These are phyloP conservation scores for Xylaria acuta DNA, from an alignment of 495 filamentous ascomycete species.

Conservation along the genomic window DNA sequence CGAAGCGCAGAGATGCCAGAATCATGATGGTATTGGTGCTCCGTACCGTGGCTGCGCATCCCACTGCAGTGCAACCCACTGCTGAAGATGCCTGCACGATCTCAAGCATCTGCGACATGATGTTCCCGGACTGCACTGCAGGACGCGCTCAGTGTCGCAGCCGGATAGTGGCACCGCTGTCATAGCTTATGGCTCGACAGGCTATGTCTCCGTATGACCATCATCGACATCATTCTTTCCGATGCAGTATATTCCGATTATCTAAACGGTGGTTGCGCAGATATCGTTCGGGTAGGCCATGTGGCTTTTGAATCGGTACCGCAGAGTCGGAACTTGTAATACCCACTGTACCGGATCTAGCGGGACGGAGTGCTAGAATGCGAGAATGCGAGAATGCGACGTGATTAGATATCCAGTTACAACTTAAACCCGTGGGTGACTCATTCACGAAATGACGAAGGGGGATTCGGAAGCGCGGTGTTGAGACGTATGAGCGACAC, in stretches of 20 bases:
- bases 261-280: not conserved
- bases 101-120: constrained; percentile 25
- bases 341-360: constrained; percentile 14
- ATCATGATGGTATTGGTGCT: not conserved
- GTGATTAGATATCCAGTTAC: not conserved
- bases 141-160: constrained; percentile 17
- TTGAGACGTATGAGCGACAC: constrained; percentile 1
- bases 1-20: not conserved
- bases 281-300: not conserved
- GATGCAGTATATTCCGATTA: not conserved
- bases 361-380: constrained; percentile 7
- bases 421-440: not conserved
- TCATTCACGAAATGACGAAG: constrained; percentile 19
- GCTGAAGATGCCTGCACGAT: constrained; percentile 20
- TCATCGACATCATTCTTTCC: constrained; percentile 2
- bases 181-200: constrained; percentile 17
- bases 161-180: constrained; percentile 10
- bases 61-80: constrained; percentile 24
- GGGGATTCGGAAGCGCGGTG: constrained; percentile 1
- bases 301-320: not conserved
- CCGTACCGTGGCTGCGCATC: constrained; percentile 22
- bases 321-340: constrained; percentile 4
- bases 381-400: not conserved
- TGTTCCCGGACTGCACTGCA: constrained; percentile 6
- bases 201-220: not conserved